Base-by-base conservation (phyloP, 805 yeast genomes). In the Metschnikowia lunata region DNA sequence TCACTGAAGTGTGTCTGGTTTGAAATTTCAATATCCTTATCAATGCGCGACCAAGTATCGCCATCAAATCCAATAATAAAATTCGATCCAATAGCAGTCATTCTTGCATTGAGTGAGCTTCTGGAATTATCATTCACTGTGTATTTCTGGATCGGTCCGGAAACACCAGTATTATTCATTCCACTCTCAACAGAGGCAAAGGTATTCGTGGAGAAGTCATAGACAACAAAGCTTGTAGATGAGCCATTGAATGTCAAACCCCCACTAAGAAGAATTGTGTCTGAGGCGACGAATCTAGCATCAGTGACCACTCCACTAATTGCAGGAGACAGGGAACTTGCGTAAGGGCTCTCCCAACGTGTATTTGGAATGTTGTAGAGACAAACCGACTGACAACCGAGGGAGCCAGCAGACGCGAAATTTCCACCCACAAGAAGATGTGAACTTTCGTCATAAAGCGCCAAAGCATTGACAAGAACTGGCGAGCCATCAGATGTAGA, bases 371-470 rank as follows among this genome's bases (percentile, higher is more conserved):
- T 60, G 54, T 83, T 82, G 58, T 78, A 87, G 30, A 83, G 64
- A 60, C 97, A 89, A 31, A 90, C 62, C 1, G 79, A 74, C 2
- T 69, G 60, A 62, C 96, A 89, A 26, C 65, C 61, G 29, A 75
- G 63, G 5, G 78, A 66, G 0, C 84, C 82, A 1, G 85, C 82
- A 15, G 69, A 59, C 15, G 71, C 74, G 58, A 86, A 88, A 35
- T 75, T 70, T 23, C 97, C 97, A 33, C 85, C 96, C 10, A 86
- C 86, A 28, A 82, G 69, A 26, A 88, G 63, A 40, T 58, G 52
- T n/a, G 57, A 50, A 6, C 52, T 58, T 26, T 57, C 54, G 36
- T 67, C 71, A 46, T 63, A 62, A 30, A 60, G 57, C 5, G 60
- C 72, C 42, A 71, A 54, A 6, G 71, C 52, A 43, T 64, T 69